Evolutionary conservation across 257 asterid species (phyloP), one percentile per base, ranked within the genome.

Genomic region (Galeopsis tetrahit): DNA sequence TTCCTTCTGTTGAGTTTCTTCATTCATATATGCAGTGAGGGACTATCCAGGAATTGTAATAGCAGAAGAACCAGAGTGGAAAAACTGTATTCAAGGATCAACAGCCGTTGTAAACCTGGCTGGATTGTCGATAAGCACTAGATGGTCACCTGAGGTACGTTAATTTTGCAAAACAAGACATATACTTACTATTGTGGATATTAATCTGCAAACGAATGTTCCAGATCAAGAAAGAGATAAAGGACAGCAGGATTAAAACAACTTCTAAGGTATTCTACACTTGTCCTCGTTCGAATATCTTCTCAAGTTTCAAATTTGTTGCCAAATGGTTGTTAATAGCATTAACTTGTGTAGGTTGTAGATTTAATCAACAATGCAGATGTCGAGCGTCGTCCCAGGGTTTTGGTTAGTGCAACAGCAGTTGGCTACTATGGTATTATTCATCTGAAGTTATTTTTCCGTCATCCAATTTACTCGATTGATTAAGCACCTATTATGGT

Each of bases 91-190:
- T 77, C 88, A 78, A 73, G 95, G 96, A 49, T 94, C 98, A 35
- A 88, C 96, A 5, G 97, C 96, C 43, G 96, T 94, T 11, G 97
- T 94, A 65, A 91, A 94, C 84, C 79, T 94, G 82, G 98, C 98
- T 38, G 98, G 98, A 69, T n/a, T 74, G 82, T 89, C 98, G 33
- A 87, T 91, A 77, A 89, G 96, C 82, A 85, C 90, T 2, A 91
- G 98, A 86, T 91, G 98, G 97, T 88, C 97, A 15, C 84, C 96
- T 3, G 96, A 88, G 89, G 97, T 93, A 83, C 69, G 38, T 8
- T 49, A 69, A 69, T 39, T 60, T 63, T 35, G 9, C 68, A 33
- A 11, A 14, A 15, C 46, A 52, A 5, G 17, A 10, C 4, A 15
- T 64, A 52, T 49, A 44, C 35, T 62, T 31, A 31, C 43, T 31